Conservation (phyloP, 768 basidiomycete genomes). For the Tylopilus plumbeoviolaceoides region DNA sequence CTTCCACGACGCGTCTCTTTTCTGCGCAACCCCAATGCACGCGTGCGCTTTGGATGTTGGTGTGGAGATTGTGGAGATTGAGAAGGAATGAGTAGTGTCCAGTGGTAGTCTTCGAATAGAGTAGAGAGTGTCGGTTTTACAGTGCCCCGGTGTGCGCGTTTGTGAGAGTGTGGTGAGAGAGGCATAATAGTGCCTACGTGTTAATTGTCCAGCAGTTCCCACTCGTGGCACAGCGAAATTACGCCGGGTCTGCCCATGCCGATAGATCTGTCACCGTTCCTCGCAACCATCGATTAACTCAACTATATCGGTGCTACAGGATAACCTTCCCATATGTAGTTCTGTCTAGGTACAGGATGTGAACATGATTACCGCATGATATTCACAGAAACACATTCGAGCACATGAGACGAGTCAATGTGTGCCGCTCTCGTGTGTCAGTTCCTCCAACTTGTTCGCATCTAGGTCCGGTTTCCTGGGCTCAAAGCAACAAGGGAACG, state of each 20-base stretch:
- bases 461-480: conserved; percentile 12
- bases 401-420: background rate
- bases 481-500: conserved; percentile 15
- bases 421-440: background rate
- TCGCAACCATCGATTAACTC: conserved; percentile 22
- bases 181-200: conserved; percentile 4
- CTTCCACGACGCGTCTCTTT: background rate
- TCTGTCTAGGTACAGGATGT: background rate
- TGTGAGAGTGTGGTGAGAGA: conserved; percentile 8
- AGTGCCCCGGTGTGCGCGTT: background rate
- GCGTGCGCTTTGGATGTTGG: background rate
- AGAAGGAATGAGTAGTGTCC: background rate
- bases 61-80: background rate
- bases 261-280: conserved; percentile 15
- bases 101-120: background rate
- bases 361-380: background rate
- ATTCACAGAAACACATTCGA: background rate
- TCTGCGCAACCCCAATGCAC: background rate
- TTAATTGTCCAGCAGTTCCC: conserved; percentile 15
- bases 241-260: conserved; percentile 2
- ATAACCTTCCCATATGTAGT: background rate
- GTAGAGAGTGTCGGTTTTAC: background rate
- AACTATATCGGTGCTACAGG: background rate
- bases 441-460: conserved; percentile 7
- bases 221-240: conserved; percentile 18